phyloP scores from a whole-genome alignment of 805 yeast species.

The Ogataea nitratoaversa region DNA sequence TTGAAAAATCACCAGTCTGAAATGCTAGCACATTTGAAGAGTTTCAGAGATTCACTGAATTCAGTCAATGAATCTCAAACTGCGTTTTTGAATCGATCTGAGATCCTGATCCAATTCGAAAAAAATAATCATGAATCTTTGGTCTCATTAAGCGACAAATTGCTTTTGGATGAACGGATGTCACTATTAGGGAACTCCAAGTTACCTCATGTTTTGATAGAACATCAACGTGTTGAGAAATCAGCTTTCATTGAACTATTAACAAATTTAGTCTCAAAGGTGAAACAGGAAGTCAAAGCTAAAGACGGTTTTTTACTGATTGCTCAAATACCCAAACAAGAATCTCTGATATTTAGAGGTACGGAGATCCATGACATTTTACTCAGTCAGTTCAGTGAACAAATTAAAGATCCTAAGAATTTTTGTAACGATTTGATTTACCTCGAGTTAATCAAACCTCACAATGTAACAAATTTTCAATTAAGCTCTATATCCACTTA shows the following conservation, averaged over 20 bases:
- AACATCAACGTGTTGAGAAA: constrained; percentile 5
- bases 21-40: neutral
- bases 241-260: constrained; percentile 6
- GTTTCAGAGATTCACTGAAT: neutral
- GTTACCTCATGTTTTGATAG: constrained; percentile 10
- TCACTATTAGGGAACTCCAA: constrained; percentile 15
- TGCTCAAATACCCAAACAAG: constrained; percentile 6
- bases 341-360: constrained; percentile 12
- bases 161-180: constrained; percentile 5
- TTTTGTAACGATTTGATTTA: constrained; percentile 13
- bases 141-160: neutral
- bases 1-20: no score
- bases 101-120: constrained; percentile 14
- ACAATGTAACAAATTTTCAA: constrained; percentile 14
- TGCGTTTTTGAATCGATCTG: constrained; percentile 13
- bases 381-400: neutral
- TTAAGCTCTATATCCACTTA: constrained; percentile 13
- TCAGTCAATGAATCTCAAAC: constrained; percentile 1
- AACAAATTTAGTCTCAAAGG: constrained; percentile 3
- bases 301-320: no score
- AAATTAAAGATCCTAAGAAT: constrained; percentile 4
- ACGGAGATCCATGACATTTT: constrained; percentile 8
- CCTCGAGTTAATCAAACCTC: constrained; percentile 10
- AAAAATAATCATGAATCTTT: constrained; percentile 6
- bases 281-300: constrained; percentile 2